These are phyloP conservation scores for Wickerhamiella sergipiensis DNA, from an alignment of 805 yeast species.

Conservation along the genomic window DNA sequence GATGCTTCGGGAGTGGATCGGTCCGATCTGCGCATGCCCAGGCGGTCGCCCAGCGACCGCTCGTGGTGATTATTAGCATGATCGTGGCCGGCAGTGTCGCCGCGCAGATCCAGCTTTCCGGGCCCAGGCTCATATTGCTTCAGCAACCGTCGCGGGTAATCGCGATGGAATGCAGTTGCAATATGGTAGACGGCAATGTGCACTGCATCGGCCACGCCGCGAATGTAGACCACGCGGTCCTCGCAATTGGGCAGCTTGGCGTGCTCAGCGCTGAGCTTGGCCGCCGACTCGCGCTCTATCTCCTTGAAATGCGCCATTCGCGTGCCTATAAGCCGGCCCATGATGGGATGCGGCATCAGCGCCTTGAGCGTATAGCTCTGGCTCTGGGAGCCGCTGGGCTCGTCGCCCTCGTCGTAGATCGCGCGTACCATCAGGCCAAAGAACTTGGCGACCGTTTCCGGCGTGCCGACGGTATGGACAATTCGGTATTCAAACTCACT, in stretches of 20 bases:
- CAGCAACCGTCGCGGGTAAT: background rate
- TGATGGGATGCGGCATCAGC: slow-evolving; percentile 62
- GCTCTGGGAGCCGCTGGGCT: slow-evolving; percentile 43
- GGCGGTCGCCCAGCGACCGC: background rate
- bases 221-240: slow-evolving; percentile 55
- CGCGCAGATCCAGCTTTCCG: background rate
- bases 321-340: slow-evolving; percentile 72
- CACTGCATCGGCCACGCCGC: slow-evolving; percentile 77
- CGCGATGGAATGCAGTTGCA: slow-evolving; percentile 15
- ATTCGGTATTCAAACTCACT: slow-evolving; percentile 59
- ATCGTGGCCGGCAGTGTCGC: background rate
- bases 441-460: slow-evolving; percentile 70
- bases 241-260: slow-evolving; percentile 60
- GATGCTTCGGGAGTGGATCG: background rate
- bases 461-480: slow-evolving; percentile 56
- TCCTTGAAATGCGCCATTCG: slow-evolving; percentile 62
- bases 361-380: slow-evolving; percentile 43
- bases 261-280: slow-evolving; percentile 60
- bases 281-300: slow-evolving; percentile 72
- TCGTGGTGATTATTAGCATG: background rate
- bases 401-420: slow-evolving; percentile 50
- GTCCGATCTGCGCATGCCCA: background rate
- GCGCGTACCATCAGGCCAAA: slow-evolving; percentile 61
- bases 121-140: background rate
- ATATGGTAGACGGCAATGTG: slow-evolving; percentile 71